Base-by-base conservation (phyloP, 495 filamentous ascomycete genomes). In the Aspergillus egyptiacus region DNA sequence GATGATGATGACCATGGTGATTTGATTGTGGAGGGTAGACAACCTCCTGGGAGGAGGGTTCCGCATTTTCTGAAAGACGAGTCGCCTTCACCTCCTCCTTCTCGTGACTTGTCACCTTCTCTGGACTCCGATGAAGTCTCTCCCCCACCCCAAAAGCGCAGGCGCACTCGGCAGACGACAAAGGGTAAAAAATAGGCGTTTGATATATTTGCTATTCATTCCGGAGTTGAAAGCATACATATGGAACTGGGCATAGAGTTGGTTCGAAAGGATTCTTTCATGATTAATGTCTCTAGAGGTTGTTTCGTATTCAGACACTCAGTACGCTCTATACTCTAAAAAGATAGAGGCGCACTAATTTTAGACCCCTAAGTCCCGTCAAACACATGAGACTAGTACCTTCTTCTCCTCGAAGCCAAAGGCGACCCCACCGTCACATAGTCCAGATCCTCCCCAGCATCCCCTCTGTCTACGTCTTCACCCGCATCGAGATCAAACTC, bases 401-500 rank as follows among this genome's bases (percentile, higher is more conserved):
- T 50, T 22, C 52, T 50, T 22, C 49, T 17, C 44, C 57, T 44
- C 13, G 41, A 44, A 15, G 40, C 23, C 36, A 45, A 50, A 31
- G 57, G 57, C 11, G 54, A 54, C 18, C 46, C 55, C 10, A 47
- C 25, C 14, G 31, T 28, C n/a, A 13, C 34, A 5, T 33, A n/a
- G 32, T 35, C 28, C 17, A 31, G 0, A 25, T 31, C 32, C 32
- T 25, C 34, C 19, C 13, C 43, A 19, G 8, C 36, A 6, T 55
- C 38, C 42, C 40, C 46, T n/a, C 18, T 14, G 24, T 51, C 54
- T 3, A 33, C 31, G 31, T 48, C 47, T 25, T 19, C 44, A 18
- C 60, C 56, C 34, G n/a, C n/a, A n/a, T n/a, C n/a, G n/a, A 71
- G 46, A 20, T 64, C 62, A 36, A 72, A 69, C 3, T 63, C 57